A percentile compares a stretch with the other conserved stretches of the same genome.
Evolutionary conservation across 2,329 filamentous ascomycete species (phyloP).

Genomic region (Fusarium nanum): DNA sequence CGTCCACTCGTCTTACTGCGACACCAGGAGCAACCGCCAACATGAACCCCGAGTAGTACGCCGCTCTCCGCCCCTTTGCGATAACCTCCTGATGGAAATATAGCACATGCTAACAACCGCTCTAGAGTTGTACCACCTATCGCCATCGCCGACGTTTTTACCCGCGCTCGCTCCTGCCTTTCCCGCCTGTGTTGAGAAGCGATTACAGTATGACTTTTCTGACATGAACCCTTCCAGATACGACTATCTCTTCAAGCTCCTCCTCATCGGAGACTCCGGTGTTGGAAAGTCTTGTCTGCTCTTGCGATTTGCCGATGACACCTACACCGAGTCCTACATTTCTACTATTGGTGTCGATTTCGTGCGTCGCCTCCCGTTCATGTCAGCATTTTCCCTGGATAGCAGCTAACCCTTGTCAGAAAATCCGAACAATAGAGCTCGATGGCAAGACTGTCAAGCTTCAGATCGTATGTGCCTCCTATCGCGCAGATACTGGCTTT

Average conservation of each 20-base stretch:
- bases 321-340: constrained; percentile 99
- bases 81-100: constrained; percentile 48
- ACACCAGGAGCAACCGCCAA: constrained; percentile 56
- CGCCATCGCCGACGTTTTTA: constrained; percentile 12
- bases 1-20: constrained; percentile 14
- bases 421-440: constrained; percentile 99
- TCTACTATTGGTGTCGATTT: constrained; percentile 99
- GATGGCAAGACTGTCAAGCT: constrained; percentile 99
- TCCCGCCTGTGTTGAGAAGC: constrained; percentile 13
- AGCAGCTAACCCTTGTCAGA: constrained; percentile 64
- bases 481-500: not conserved
- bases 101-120: constrained; percentile 42
- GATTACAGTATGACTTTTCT: constrained; percentile 39
- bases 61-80: constrained; percentile 52
- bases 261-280: constrained; percentile 99
- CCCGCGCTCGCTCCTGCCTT: not conserved
- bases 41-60: constrained; percentile 96
- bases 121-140: constrained; percentile 42
- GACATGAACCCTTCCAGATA: constrained; percentile 73
- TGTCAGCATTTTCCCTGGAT: constrained; percentile 5
- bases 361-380: constrained; percentile 67
- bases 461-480: constrained; percentile 81
- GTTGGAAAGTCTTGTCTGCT: constrained; percentile 99
- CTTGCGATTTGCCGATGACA: constrained; percentile 97
- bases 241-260: constrained; percentile 99